A percentile compares a stretch with the other conserved stretches of the same genome.
These are phyloP conservation scores for Phytophthora hybrid DNA, from an alignment of 352 stramenopile species.

Conservation along the genomic window DNA sequence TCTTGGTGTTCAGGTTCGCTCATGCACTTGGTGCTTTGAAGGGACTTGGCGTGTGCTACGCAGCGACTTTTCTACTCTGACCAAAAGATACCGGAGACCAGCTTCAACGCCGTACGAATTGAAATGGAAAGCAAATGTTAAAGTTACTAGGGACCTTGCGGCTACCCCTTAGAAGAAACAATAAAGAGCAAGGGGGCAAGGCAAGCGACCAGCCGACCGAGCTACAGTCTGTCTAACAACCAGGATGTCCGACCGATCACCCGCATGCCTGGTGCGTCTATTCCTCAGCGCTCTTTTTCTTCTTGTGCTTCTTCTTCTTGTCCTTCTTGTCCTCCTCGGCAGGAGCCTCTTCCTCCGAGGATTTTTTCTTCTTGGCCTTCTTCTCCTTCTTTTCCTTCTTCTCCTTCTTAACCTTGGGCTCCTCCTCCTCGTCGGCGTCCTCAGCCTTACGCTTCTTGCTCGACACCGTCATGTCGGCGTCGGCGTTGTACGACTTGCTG, in stretches of 20 bases:
- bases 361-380: slow-evolving; percentile 87
- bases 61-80: slow-evolving; percentile 22
- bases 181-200: slow-evolving; percentile 34
- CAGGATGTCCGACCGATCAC: slow-evolving; percentile 15
- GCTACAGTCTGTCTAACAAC: slow-evolving; percentile 34
- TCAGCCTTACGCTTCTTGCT: slow-evolving; percentile 79
- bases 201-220: slow-evolving; percentile 28
- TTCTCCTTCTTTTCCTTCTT: slow-evolving; percentile 76
- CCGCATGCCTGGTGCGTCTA: slow-evolving; percentile 43
- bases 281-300: slow-evolving; percentile 58
- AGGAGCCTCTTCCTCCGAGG: slow-evolving; percentile 36
- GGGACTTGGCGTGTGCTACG: neutral
- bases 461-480: slow-evolving; percentile 95
- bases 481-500: slow-evolving; percentile 93
- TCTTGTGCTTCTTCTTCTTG: slow-evolving; percentile 51
- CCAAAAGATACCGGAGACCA: slow-evolving; percentile 14
- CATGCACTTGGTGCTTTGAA: neutral
- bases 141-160: slow-evolving; percentile 36
- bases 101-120: neutral
- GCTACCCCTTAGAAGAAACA: slow-evolving; percentile 23
- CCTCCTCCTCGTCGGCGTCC: slow-evolving; percentile 69
- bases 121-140: slow-evolving; percentile 43
- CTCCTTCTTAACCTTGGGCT: slow-evolving; percentile 80
- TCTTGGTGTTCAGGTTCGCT: slow-evolving; percentile 13
- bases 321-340: slow-evolving; percentile 42